phyloP scores from a whole-genome alignment of 108 stramenopile genomes.

The Pseudonitzschia delicatissima region DNA sequence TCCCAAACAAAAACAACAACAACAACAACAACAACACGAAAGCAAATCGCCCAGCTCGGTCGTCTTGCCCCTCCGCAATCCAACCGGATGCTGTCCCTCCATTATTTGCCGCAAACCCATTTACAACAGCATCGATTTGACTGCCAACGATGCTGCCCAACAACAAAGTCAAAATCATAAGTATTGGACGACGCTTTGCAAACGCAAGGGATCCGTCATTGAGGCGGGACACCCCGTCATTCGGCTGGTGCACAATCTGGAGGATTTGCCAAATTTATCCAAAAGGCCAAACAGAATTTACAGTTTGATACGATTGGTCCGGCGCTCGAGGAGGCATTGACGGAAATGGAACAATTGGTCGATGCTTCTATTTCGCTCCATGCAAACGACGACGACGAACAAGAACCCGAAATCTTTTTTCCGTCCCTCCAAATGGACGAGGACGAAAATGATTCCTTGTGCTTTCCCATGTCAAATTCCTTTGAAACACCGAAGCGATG shows the following conservation, averaged over 20 bases:
- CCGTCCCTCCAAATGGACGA: not conserved
- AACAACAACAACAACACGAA: not conserved
- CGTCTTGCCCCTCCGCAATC: not conserved
- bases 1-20: too few species aligned
- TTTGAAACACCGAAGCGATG: too few species aligned
- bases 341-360: not conserved
- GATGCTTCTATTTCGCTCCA: too few species aligned
- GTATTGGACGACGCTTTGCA: not conserved
- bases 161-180: too few species aligned
- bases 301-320: too few species aligned
- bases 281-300: too few species aligned
- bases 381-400: not conserved
- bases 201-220: not conserved
- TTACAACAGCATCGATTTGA: not conserved
- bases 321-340: not conserved
- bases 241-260: not conserved
- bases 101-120: not conserved
- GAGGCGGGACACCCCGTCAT: not conserved
- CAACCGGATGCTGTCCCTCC: slow-evolving; percentile 1
- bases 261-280: too few species aligned
- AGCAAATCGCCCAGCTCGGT: not conserved
- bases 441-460: too few species aligned
- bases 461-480: too few species aligned
- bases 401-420: not conserved
- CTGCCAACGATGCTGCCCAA: too few species aligned